Base-by-base conservation (phyloP, 2,329 filamentous ascomycete genomes). In the Cercospora sp. region DNA sequence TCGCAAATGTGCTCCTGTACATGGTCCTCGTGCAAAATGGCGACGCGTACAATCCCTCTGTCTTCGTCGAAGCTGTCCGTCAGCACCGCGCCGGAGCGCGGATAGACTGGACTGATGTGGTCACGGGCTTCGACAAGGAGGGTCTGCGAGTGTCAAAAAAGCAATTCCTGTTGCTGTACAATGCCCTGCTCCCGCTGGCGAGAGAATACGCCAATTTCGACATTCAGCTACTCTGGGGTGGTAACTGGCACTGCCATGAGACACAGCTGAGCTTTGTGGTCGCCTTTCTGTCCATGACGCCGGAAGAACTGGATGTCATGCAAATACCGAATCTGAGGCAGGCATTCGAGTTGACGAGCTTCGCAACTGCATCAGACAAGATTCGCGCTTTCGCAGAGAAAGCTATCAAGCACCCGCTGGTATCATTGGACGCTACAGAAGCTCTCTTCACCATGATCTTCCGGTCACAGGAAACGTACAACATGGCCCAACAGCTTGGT, bases 211-310 rank as follows among this genome's bases (percentile, higher is more conserved):
- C 86, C 16, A 83, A 83, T 28, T 89, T 98, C 74, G 92, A 97
- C 77, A 90, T 99, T 55, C 93, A 97, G 78, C 86, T 86, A 45
- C 83, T 99, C 24, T 98, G 95, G 94, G 94, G 94, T 67, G 94
- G 94, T 7, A 65, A 70, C 49, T 99, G 96, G 94, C 88, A 90
- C 70, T 88, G 96, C 73, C 87, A 91, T 13, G 89, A 97, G 70
- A 92, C 95, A 0, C 94, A 98, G 72, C 83, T 99, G 40, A 96
- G 94, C n/a, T 97, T 98, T 78, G 88, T 98, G 64, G 90, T 91
- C 71, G 93, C 93, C 18, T 97, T 94, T 78, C 85, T 94, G 24
- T 91, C 91, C 3, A 86, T 94, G 66, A 87, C 87, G 12, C 86
- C 90, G 0, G 87, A 92, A 30, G 88, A 94, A 74, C 85, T 97